These are phyloP conservation scores for Cryptococcus neoformans DNA, from an alignment of 1,284 basidiomycete genomes.

Conservation along the genomic window DNA sequence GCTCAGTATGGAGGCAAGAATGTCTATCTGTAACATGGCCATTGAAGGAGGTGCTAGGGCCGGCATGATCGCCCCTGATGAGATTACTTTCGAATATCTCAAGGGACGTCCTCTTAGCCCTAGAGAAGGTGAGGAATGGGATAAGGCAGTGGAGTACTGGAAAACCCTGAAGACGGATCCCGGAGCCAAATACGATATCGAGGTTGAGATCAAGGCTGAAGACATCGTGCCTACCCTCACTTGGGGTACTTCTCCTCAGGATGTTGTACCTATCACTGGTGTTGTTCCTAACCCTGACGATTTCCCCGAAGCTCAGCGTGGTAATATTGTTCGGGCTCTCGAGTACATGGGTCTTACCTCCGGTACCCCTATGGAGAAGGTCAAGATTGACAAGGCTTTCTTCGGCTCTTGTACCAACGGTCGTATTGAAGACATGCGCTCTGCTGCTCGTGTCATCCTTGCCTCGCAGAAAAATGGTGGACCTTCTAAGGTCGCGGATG, in stretches of 20 bases:
- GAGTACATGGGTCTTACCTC: constrained; percentile 88
- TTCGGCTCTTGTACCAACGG: constrained; percentile 97
- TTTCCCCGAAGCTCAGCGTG: constrained; percentile 66
- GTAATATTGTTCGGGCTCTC: constrained; percentile 75
- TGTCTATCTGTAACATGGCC: constrained; percentile 98
- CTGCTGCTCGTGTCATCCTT: constrained; percentile 78
- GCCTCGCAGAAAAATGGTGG: constrained; percentile 46
- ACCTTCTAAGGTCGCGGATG: constrained; percentile 63
- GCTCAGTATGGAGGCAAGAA: constrained; percentile 92
- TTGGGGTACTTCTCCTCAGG: constrained; percentile 95
- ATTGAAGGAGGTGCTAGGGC: constrained; percentile 95
- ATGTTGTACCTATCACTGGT: constrained; percentile 84
- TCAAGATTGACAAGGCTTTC: constrained; percentile 90
- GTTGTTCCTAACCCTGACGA: constrained; percentile 74
- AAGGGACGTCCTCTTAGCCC: constrained; percentile 75
- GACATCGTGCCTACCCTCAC: constrained; percentile 94
- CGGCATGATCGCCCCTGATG: constrained; percentile 94
- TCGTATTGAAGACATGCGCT: constrained; percentile 91
- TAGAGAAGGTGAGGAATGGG: constrained; percentile 81
- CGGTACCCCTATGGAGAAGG: constrained; percentile 78
- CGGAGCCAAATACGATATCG: constrained; percentile 84
- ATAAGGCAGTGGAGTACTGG: constrained; percentile 86
- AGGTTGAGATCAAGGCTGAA: constrained; percentile 77
- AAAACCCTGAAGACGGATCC: constrained; percentile 78
- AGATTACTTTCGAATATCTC: constrained; percentile 85